Evolutionary conservation across 352 stramenopile species (phyloP), one percentile per base, ranked within the genome.

Genomic region (Pseudoperonospora humuli): DNA sequence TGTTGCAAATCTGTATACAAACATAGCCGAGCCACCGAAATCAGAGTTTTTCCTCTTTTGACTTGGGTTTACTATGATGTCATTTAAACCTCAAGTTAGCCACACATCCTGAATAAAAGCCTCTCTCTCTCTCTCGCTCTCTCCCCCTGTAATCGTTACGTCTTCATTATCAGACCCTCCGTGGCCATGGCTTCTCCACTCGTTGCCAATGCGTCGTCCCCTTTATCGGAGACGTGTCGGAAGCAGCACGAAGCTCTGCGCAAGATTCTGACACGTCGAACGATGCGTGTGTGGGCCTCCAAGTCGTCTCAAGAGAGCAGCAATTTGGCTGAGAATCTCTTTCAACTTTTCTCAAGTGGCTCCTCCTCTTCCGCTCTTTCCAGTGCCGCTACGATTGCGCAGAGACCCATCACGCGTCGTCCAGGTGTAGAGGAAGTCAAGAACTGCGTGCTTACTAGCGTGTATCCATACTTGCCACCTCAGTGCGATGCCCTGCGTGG

Each of bases 351-450:
- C 47, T 79, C 67, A 7, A 72, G 62, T 24, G 55, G 51, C 6
- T 57, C 69, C 5, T 55, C 64, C 3, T 39, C 57, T 25, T 49
- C 51, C 0, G 14, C 51, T 2, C 23, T 44, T 6, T 38, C 31
- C 17, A 56, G 21, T 14, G 21, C 51, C n/a, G 25, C 49, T 3
- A 42, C 57, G 7, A 45, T 61, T 8, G 57, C 55, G 3, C 35
- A 55, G 39, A 43, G 68, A 27, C 68, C 64, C 11, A 78, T 88
- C 42, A 88, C 73, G 45, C 69, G 76, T n/a, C 73, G 76, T 5
- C 76, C 76, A n/a, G 73, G 73, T 19, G 67, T 86, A 10, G 73
- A 88, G 25, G 76, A 88, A 35, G 58, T 88, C 18, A 72, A 70
- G 45, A 66, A 74, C 46, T 86, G 73, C 45, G 37, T 87, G 11